These are phyloP conservation scores for Adansonia gregorii DNA, from an alignment of 441 rosid species.

Conservation along the genomic window DNA sequence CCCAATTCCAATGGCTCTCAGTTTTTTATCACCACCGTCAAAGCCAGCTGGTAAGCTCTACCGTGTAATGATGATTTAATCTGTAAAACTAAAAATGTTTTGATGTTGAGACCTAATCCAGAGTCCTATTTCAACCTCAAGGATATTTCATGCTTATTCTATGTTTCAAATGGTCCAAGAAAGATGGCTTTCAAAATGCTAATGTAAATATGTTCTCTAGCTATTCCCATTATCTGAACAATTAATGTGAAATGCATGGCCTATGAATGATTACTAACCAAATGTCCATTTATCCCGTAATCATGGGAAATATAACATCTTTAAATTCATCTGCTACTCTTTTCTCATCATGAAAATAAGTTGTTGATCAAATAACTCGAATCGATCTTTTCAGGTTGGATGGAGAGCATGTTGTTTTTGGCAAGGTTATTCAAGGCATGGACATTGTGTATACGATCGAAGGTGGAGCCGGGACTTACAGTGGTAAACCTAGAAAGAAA, in stretches of 20 bases:
- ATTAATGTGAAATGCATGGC: not conserved
- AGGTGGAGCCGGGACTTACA: slow-evolving; percentile 97
- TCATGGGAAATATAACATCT: not conserved
- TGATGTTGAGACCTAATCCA: not conserved
- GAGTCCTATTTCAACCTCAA: not conserved
- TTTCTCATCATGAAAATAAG: not conserved
- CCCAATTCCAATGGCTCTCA: slow-evolving; percentile 91
- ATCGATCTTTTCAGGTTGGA: slow-evolving; percentile 63
- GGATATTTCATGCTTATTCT: not conserved
- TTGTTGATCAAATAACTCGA: not conserved
- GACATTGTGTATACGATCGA: slow-evolving; percentile 80
- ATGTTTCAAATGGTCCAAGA: not conserved
- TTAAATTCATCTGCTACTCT: not conserved
- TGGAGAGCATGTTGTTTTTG: slow-evolving; percentile 91
- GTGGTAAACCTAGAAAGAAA: slow-evolving; percentile 90
- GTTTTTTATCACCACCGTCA: slow-evolving; percentile 86
- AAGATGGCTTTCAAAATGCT: not conserved
- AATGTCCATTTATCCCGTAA: not conserved
- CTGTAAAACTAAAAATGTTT: not conserved
- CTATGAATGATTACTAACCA: not conserved
- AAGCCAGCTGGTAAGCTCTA: slow-evolving; percentile 80
- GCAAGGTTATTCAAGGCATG: slow-evolving; percentile 94
- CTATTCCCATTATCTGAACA: not conserved
- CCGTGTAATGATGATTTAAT: not conserved
- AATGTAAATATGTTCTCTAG: not conserved